Evolutionary conservation across 768 basidiomycete genomes (phyloP).

Genomic region (Boletus insuetus): DNA sequence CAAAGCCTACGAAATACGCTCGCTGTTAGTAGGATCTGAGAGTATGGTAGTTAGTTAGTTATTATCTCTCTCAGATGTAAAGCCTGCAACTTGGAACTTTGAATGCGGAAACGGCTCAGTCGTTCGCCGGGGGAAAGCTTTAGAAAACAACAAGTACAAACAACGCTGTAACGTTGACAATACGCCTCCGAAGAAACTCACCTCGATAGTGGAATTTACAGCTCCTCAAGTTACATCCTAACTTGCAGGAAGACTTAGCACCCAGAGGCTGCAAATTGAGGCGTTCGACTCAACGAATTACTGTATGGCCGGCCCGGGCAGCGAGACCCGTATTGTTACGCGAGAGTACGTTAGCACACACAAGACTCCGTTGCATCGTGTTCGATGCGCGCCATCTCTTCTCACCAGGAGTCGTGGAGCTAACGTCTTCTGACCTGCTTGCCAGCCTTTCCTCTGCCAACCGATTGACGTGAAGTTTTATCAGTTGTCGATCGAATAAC

Average conservation of each 20-base stretch:
- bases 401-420: neutral
- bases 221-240: neutral
- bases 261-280: too few species aligned
- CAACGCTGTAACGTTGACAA: neutral
- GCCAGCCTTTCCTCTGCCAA: neutral
- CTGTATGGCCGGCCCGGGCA: too few species aligned
- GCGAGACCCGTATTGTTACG: neutral
- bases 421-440: conserved; percentile 5
- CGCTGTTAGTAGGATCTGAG: too few species aligned
- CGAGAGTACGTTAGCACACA: conserved; percentile 15
- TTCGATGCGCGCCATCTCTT: neutral
- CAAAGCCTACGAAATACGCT: too few species aligned
- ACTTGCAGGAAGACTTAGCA: too few species aligned
- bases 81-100: too few species aligned
- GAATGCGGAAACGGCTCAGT: too few species aligned
- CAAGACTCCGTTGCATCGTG: neutral
- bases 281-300: too few species aligned
- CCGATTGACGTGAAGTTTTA: conserved; percentile 7
- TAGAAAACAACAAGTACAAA: neutral
- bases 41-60: too few species aligned
- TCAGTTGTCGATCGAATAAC: neutral
- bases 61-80: too few species aligned
- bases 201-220: neutral
- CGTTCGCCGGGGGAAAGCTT: neutral
- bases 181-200: too few species aligned